Percentiles rank a stretch among this genome's conserved stretches.
phyloP scores from a whole-genome alignment of 2,329 filamentous ascomycete genomes.

The Graphilbum ipis-grandicollis region DNA sequence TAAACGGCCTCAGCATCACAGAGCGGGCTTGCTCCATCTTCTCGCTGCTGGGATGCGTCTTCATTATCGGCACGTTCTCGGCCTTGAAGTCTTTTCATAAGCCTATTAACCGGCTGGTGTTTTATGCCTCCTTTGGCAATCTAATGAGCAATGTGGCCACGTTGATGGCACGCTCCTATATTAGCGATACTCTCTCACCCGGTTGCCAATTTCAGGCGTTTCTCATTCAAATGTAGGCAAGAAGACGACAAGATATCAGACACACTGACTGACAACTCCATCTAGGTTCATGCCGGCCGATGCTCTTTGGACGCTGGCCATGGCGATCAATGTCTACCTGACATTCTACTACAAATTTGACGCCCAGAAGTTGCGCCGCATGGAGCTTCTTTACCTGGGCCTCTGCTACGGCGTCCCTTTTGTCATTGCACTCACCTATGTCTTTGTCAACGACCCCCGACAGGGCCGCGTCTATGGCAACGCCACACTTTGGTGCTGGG shows the following conservation, averaged over 20 bases:
- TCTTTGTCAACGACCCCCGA: constrained; percentile 40
- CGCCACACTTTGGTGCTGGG: constrained; percentile 71
- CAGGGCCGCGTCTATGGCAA: constrained; percentile 49
- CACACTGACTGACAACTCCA: no score
- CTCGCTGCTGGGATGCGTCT: constrained; percentile 51
- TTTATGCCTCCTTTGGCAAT: constrained; percentile 72
- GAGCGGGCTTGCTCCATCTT: constrained; percentile 54
- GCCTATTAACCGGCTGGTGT: constrained; percentile 72
- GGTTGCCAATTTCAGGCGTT: constrained; percentile 60
- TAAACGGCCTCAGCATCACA: constrained; percentile 39
- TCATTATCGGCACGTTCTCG: constrained; percentile 57
- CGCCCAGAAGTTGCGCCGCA: constrained; percentile 39
- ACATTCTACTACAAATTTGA: constrained; percentile 65
- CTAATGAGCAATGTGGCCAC: constrained; percentile 62
- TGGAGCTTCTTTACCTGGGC: constrained; percentile 56
- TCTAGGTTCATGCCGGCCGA: constrained; percentile 71
- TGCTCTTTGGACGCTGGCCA: constrained; percentile 60
- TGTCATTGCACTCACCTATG: constrained; percentile 46
- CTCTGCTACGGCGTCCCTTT: constrained; percentile 59
- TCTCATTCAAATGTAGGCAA: constrained; percentile 61
- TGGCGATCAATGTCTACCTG: constrained; percentile 71
- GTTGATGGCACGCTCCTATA: constrained; percentile 48
- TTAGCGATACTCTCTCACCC: constrained; percentile 27
- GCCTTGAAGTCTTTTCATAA: constrained; percentile 57
- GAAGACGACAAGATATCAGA: no score